Percentiles rank a stretch among this genome's conserved stretches.
phyloP scores from a whole-genome alignment of 306 rosid species.

The Corylus americana region DNA sequence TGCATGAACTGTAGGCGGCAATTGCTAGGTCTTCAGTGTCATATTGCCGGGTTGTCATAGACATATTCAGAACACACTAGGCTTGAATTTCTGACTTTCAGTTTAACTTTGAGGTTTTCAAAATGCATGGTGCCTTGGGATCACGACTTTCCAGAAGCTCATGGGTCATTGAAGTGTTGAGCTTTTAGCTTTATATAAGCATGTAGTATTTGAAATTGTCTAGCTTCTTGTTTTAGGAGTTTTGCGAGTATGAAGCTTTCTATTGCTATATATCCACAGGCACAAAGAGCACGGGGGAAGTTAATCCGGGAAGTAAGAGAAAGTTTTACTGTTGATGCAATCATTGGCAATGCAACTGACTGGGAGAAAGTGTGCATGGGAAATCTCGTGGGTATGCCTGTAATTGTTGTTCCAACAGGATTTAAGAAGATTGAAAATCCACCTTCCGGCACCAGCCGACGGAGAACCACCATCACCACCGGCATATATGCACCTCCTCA shows the following conservation, averaged over 20 bases:
- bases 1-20: neutral
- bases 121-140: neutral
- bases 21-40: neutral
- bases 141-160: neutral
- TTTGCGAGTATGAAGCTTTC: neutral
- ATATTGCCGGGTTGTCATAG: neutral
- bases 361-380: constrained; percentile 86
- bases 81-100: neutral
- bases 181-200: neutral
- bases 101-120: neutral
- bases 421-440: constrained; percentile 50
- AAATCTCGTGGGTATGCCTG: constrained; percentile 74
- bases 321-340: constrained; percentile 59
- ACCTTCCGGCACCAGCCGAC: constrained; percentile 33
- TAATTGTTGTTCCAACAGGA: constrained; percentile 64
- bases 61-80: neutral
- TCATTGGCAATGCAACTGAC: constrained; percentile 70
- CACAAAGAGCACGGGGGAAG: constrained; percentile 69
- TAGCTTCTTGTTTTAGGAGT: neutral
- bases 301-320: constrained; percentile 59
- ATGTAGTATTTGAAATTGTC: neutral
- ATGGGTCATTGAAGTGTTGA: neutral
- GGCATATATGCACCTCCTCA: constrained; percentile 64
- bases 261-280: constrained; percentile 35
- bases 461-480: constrained; percentile 52